Evolutionary conservation across 768 basidiomycete species (phyloP).

Genomic region (Agrocybe pediades): DNA sequence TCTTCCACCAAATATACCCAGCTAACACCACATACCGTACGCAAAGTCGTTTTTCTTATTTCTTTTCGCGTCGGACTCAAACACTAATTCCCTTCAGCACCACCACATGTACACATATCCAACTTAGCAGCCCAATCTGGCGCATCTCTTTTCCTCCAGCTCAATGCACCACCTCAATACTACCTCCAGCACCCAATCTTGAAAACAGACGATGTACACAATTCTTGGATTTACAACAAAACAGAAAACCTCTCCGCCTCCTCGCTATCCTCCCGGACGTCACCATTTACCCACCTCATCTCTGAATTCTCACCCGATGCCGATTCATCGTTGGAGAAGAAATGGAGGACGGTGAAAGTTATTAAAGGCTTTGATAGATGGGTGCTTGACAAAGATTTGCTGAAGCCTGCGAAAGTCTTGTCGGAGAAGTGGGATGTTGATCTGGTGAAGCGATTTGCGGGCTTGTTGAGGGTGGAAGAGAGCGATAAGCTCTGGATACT

Average conservation of each 20-base stretch:
- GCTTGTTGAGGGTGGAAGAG: conserved; percentile 38
- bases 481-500: conserved; percentile 52
- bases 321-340: conserved; percentile 15
- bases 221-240: conserved; percentile 77
- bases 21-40: conserved; percentile 21
- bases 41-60: neutral
- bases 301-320: conserved; percentile 42
- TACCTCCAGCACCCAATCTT: conserved; percentile 15
- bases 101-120: conserved; percentile 70
- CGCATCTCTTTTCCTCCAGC: conserved; percentile 83
- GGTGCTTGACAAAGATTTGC: conserved; percentile 27
- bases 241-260: conserved; percentile 61
- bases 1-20: conserved; percentile 57
- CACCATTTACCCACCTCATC: conserved; percentile 64
- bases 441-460: conserved; percentile 21
- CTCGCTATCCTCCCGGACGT: conserved; percentile 37
- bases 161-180: conserved; percentile 57
- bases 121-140: conserved; percentile 91
- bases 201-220: neutral
- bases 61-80: neutral
- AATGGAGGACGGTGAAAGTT: conserved; percentile 46
- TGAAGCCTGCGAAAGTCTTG: conserved; percentile 11
- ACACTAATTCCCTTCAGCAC: conserved; percentile 1
- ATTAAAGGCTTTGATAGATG: conserved; percentile 48
- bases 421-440: conserved; percentile 10